phyloP scores from a whole-genome alignment of 176 grass and related monocot species.

The Musa schizocarpa region DNA sequence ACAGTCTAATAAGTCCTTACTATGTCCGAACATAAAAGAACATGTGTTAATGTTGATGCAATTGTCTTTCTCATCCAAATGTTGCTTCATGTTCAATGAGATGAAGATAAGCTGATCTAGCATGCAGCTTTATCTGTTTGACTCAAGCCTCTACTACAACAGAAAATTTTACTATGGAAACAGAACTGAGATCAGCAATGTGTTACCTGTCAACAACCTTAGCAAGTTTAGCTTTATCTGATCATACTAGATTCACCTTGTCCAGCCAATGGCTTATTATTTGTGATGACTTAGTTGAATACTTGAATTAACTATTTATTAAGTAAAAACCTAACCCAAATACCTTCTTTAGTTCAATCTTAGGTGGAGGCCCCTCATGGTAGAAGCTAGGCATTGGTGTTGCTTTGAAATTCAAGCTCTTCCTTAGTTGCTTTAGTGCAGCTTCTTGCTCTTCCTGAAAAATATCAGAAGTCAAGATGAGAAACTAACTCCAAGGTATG shows the following conservation, averaged over 20 bases:
- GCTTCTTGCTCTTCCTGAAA: constrained; percentile 83
- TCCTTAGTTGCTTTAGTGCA: constrained; percentile 80
- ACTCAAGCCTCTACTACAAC: neutral
- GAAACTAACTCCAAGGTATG: neutral
- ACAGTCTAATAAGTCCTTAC: neutral
- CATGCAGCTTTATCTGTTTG: neutral
- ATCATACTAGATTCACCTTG: neutral
- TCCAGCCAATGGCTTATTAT: neutral
- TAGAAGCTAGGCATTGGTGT: constrained; percentile 97
- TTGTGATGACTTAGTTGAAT: neutral
- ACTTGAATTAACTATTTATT: neutral
- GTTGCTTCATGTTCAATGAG: neutral
- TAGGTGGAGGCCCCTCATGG: constrained; percentile 81
- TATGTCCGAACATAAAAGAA: neutral
- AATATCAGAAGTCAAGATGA: neutral
- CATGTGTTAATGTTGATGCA: neutral
- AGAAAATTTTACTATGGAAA: neutral
- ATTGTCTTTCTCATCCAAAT: neutral
- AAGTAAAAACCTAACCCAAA: neutral
- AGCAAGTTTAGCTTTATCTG: too few species aligned
- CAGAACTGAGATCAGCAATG: neutral
- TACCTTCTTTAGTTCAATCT: constrained; percentile 95
- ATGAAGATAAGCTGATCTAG: neutral
- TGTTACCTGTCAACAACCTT: neutral
- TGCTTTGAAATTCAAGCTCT: constrained; percentile 62